A percentile compares a stretch with the other conserved stretches of the same genome.
These are phyloP conservation scores for Bretschneidera sinensis DNA, from an alignment of 345 rosid genomes.

Conservation along the genomic window DNA sequence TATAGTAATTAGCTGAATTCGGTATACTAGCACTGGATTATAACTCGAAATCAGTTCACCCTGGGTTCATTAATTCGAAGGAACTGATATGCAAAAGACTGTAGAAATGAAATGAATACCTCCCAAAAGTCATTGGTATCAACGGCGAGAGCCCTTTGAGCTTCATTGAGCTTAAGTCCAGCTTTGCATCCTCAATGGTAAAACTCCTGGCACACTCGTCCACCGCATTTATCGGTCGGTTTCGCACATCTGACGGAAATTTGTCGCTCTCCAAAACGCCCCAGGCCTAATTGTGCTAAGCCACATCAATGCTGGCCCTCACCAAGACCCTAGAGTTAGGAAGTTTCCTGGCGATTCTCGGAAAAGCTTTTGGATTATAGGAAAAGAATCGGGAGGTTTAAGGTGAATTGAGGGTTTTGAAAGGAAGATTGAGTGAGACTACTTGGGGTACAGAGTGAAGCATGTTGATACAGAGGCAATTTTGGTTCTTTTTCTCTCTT, in stretches of 20 bases:
- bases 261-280: conserved; percentile 77
- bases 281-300: conserved; percentile 55
- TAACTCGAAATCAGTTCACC: too few species aligned
- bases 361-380: conserved; percentile 16
- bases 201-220: conserved; percentile 73
- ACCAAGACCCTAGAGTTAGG: conserved; percentile 28
- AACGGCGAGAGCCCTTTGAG: conserved; percentile 86
- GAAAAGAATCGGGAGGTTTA: conserved; percentile 30
- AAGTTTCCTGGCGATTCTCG: conserved; percentile 17
- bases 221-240: conserved; percentile 86
- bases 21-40: not conserved
- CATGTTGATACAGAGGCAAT: conserved; percentile 66
- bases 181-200: conserved; percentile 80
- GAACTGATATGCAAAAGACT: not conserved
- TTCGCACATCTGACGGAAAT: conserved; percentile 70
- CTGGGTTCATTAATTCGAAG: not conserved
- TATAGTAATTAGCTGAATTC: not conserved
- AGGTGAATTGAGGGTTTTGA: conserved; percentile 30
- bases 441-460: conserved; percentile 36
- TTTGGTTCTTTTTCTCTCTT: not conserved
- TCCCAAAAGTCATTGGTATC: conserved; percentile 90
- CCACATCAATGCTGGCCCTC: conserved; percentile 46
- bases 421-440: conserved; percentile 13
- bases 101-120: conserved; percentile 36
- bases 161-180: conserved; percentile 72